Percentiles rank a stretch among this genome's conserved stretches.
Conservation (phyloP, 1,284 basidiomycete genomes). For the Lentinula novae-zelandiae region DNA sequence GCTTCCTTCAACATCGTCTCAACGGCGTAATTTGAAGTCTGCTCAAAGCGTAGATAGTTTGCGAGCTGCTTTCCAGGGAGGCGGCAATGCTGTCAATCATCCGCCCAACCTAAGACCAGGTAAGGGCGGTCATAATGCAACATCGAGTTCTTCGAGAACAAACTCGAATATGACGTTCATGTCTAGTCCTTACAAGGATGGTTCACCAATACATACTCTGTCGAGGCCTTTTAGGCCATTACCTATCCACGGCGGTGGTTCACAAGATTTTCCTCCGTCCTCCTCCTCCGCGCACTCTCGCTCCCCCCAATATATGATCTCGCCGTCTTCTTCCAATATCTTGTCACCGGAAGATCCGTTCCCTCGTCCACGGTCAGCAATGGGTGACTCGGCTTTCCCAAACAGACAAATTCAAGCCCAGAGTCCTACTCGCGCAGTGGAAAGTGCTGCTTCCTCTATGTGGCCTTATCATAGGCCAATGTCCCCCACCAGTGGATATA, state of each 20-base stretch:
- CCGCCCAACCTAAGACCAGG: conserved; percentile 36
- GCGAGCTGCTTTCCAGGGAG: conserved; percentile 23
- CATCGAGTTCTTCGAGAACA: conserved; percentile 27
- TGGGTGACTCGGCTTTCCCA: conserved; percentile 37
- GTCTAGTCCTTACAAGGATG: neutral
- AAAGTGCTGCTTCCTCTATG: conserved; percentile 14
- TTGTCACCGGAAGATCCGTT: conserved; percentile 47
- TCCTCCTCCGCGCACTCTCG: conserved; percentile 22
- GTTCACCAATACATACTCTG: conserved; percentile 19
- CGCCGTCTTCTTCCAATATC: conserved; percentile 24
- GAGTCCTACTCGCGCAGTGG: conserved; percentile 30
- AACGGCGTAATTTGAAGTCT: conserved; percentile 28
- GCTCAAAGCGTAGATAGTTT: conserved; percentile 62
- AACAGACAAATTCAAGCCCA: conserved; percentile 27
- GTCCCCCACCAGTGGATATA: conserved; percentile 1
- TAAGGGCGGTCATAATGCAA: conserved; percentile 15
- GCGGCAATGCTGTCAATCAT: conserved; percentile 15
- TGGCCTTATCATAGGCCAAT: conserved; percentile 20
- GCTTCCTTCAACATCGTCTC: conserved; percentile 19
- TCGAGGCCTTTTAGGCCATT: conserved; percentile 37
- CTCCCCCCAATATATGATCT: conserved; percentile 14
- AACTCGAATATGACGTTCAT: conserved; percentile 14
- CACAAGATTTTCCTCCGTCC: conserved; percentile 23
- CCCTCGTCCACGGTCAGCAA: conserved; percentile 56
- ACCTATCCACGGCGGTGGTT: conserved; percentile 33